These are phyloP conservation scores for Apiosordaria backusii DNA, from an alignment of 495 filamentous ascomycete genomes.

Conservation along the genomic window DNA sequence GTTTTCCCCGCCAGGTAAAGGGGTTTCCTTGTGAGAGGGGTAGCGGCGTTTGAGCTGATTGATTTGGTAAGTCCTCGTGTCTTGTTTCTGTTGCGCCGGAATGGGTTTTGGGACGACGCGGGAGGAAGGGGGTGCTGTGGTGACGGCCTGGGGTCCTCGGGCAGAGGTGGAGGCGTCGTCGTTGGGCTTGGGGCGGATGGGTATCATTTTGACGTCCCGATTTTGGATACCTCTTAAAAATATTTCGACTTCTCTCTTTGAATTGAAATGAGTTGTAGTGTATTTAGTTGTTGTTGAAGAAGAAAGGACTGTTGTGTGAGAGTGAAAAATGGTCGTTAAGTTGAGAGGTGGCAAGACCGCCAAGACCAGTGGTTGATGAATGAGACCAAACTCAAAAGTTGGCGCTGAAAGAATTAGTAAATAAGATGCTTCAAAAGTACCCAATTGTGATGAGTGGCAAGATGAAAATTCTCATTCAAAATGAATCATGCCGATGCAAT, in stretches of 20 bases:
- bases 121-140: conserved; percentile 33
- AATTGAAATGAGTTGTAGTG: neutral
- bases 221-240: neutral
- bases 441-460: neutral
- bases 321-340: neutral
- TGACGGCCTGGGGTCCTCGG: conserved; percentile 41
- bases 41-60: conserved; percentile 72
- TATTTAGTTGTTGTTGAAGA: neutral
- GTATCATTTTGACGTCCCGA: conserved; percentile 23
- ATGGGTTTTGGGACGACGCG: conserved; percentile 62
- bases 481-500: neutral
- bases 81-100: conserved; percentile 58
- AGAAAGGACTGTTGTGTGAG: neutral
- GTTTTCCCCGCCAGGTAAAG: conserved; percentile 46
- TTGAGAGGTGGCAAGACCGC: neutral
- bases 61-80: conserved; percentile 74
- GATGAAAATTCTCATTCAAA: neutral
- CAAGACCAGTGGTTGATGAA: neutral
- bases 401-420: neutral
- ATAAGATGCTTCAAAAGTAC: neutral
- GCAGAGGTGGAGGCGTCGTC: conserved; percentile 13
- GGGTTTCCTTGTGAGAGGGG: conserved; percentile 54
- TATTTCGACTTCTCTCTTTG: too few species aligned
- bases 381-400: neutral
- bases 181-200: conserved; percentile 21